Conservation (phyloP, 2,329 filamentous ascomycete genomes). For the Phialophora tarda region DNA sequence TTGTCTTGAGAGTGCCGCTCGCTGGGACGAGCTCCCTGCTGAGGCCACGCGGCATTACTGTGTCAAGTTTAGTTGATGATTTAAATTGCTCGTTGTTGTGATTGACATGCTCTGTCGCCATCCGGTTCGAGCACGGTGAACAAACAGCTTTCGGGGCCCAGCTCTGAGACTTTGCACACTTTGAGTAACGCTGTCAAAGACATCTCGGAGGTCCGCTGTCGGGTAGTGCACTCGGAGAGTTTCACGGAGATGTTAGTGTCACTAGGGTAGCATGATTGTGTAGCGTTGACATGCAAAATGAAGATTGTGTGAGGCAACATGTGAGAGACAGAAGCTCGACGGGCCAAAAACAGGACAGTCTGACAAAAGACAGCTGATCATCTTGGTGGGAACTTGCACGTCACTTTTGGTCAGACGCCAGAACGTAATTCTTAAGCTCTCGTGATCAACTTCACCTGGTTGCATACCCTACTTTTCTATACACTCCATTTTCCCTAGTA, state of each 20-base stretch:
- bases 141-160: background rate
- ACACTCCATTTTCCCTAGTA: too few species aligned
- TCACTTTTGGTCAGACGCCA: background rate
- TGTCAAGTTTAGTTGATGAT: background rate
- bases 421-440: background rate
- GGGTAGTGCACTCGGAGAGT: background rate
- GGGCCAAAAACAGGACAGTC: background rate
- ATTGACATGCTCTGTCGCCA: slow-evolving; percentile 6
- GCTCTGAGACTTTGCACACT: background rate
- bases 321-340: background rate
- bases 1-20: background rate
- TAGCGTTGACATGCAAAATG: background rate
- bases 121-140: background rate
- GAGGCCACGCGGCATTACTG: background rate
- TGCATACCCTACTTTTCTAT: too few species aligned
- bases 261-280: background rate
- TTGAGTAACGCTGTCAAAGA: slow-evolving; percentile 11
- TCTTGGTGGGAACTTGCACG: background rate
- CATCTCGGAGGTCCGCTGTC: slow-evolving; percentile 20
- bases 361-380: background rate
- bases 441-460: too few species aligned
- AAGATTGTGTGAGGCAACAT: background rate
- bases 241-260: background rate
- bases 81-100: slow-evolving; percentile 5
- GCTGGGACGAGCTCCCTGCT: background rate